Conservation (phyloP, 768 basidiomycete genomes). For the Lactifluus subvellereus region DNA sequence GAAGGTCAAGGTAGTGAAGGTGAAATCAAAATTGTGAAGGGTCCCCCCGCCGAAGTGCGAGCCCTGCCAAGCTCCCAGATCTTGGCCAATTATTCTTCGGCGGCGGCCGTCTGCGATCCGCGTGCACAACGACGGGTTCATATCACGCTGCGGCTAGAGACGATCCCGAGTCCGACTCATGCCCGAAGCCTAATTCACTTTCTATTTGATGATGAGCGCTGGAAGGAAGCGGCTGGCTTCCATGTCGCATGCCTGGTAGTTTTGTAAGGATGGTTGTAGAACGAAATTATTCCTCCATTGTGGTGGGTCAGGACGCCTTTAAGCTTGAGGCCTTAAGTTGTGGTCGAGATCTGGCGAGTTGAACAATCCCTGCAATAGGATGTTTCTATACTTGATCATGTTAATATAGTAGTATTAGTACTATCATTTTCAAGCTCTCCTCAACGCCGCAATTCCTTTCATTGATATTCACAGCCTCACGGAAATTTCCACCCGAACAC, state of each 20-base stretch:
- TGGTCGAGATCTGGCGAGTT: neutral
- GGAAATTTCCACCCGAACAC: slow-evolving; percentile 2
- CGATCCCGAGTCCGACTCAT: neutral
- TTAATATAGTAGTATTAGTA: no score
- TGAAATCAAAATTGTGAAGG: neutral
- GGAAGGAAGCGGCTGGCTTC: neutral
- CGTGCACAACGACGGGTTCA: neutral
- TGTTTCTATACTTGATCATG: neutral
- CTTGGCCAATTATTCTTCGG: neutral
- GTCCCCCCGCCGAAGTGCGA: neutral
- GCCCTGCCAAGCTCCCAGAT: neutral
- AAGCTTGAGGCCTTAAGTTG: neutral
- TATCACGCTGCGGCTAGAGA: neutral
- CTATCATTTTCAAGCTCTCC: neutral
- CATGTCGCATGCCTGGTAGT: no score
- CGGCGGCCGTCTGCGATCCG: slow-evolving; percentile 10
- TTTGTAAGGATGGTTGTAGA: no score
- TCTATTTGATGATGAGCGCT: no score
- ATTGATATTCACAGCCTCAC: neutral
- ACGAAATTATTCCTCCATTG: neutral
- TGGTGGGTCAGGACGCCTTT: neutral
- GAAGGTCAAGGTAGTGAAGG: neutral
- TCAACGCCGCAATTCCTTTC: neutral
- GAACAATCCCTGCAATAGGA: neutral
- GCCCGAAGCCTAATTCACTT: no score